phyloP scores from a whole-genome alignment of 306 rosid species.

The Sophora flavescens region DNA sequence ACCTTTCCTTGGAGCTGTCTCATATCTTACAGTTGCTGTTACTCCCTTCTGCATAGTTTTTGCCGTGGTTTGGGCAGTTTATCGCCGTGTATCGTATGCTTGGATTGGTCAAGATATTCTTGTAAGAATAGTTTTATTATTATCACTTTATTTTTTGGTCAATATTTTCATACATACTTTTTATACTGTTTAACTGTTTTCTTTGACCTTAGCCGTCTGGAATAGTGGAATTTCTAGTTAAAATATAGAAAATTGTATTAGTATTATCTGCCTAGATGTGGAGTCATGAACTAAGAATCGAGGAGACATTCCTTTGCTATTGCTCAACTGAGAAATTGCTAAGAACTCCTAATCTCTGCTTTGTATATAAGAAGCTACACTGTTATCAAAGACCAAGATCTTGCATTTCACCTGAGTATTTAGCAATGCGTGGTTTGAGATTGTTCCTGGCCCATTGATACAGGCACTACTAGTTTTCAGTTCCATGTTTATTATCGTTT shows the following conservation, averaged over 20 bases:
- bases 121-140: constrained; percentile 62
- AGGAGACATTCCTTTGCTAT: background rate
- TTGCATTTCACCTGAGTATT: constrained; percentile 1
- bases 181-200: background rate
- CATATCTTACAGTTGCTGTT: constrained; percentile 87
- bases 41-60: constrained; percentile 90
- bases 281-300: constrained; percentile 9
- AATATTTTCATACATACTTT: background rate
- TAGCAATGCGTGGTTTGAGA: background rate
- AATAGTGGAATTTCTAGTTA: constrained; percentile 22
- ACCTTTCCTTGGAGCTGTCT: constrained; percentile 89
- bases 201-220: constrained; percentile 11
- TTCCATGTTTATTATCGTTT: constrained; percentile 28
- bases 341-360: constrained; percentile 23
- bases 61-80: constrained; percentile 88
- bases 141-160: constrained; percentile 32
- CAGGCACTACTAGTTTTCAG: constrained; percentile 25
- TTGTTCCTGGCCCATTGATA: constrained; percentile 8
- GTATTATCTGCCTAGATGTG: background rate
- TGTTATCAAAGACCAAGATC: constrained; percentile 6
- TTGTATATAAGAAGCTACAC: background rate
- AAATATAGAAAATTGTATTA: constrained; percentile 29
- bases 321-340: constrained; percentile 2
- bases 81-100: constrained; percentile 67
- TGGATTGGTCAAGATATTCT: constrained; percentile 99